Evolutionary conservation across 805 yeast genomes (phyloP), one percentile per base, ranked within the genome.

Genomic region (Jamesozyma spencerorum): DNA sequence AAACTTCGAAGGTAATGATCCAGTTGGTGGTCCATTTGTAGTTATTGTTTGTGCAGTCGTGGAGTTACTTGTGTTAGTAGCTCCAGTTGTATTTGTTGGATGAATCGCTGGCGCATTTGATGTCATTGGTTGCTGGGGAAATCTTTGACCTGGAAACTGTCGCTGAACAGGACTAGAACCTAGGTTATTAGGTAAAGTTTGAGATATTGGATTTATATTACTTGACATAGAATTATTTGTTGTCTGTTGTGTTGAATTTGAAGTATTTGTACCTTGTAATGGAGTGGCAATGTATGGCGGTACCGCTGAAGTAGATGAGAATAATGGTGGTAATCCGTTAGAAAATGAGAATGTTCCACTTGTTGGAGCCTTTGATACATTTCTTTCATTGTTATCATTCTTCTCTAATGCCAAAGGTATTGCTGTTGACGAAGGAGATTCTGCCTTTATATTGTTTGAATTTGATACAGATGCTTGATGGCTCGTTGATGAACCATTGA

Each of bases 281-380:
- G 66, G 66, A 2, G 66, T 60, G 3, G 64, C 63, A 18, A 60
- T 44, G 37, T 62, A 60, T 5, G 55, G 61, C 27, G 55, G 58
- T 35, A 53, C 49, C 1, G 60, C 54, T 6, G 63, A 54, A 3
- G 63, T 50, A 3, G 57, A 54, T 11, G 58, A 49, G 18, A 54
- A 50, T 24, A 55, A 50, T 7, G 63, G 55, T 28, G 57, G 57
- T 29, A 56, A 45, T 4, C 57, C 59, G 31, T 47, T 40, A 12
- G 39, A 32, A 24, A 42, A 42, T 18, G 39, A 37, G 30, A 40
- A 40, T 14, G 38, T 37, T 7, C 30, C 31, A 15, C 20, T 37
- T n/a, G 26, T 41, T 14, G 42, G 40, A 7, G 39, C 28, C 20
- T 27, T 37, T 20, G 30, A 26, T 26, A 31, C 14, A 2, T 26